phyloP scores from a whole-genome alignment of 805 yeast genomes.

The Jamesozyma lodderae region DNA sequence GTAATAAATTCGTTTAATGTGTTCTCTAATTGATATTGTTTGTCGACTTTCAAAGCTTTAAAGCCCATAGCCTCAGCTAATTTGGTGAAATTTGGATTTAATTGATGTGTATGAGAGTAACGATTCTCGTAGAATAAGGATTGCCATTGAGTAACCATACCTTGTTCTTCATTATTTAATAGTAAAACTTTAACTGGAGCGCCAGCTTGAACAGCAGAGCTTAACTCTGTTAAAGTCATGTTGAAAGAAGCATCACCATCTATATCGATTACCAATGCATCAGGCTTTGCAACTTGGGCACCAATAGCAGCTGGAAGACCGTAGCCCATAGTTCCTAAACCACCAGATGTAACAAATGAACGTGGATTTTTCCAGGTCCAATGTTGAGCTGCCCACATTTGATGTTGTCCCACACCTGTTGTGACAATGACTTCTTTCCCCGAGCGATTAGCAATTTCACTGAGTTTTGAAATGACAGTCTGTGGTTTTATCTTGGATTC shows the following conservation, averaged over 20 bases:
- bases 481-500: constrained; percentile 85
- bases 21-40: constrained; percentile 54
- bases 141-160: constrained; percentile 99
- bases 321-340: constrained; percentile 97
- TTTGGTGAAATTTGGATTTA: constrained; percentile 87
- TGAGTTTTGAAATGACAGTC: constrained; percentile 72
- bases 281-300: constrained; percentile 94
- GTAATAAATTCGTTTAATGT: constrained; percentile 63
- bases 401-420: constrained; percentile 99
- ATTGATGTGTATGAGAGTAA: constrained; percentile 95
- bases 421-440: constrained; percentile 77
- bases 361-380: constrained; percentile 91
- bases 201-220: constrained; percentile 88
- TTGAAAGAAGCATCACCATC: constrained; percentile 99
- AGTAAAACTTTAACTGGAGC: constrained; percentile 86
- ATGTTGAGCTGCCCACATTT: constrained; percentile 99
- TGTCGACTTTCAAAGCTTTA: constrained; percentile 65
- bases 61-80: constrained; percentile 92
- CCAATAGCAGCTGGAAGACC: constrained; percentile 98
- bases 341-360: constrained; percentile 95
- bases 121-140: constrained; percentile 93
- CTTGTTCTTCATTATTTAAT: constrained; percentile 96
- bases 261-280: constrained; percentile 88
- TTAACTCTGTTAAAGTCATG: constrained; percentile 90
- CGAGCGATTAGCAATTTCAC: constrained; percentile 49